These are phyloP conservation scores for Viola pubescens DNA, from an alignment of 441 rosid species.

Conservation along the genomic window DNA sequence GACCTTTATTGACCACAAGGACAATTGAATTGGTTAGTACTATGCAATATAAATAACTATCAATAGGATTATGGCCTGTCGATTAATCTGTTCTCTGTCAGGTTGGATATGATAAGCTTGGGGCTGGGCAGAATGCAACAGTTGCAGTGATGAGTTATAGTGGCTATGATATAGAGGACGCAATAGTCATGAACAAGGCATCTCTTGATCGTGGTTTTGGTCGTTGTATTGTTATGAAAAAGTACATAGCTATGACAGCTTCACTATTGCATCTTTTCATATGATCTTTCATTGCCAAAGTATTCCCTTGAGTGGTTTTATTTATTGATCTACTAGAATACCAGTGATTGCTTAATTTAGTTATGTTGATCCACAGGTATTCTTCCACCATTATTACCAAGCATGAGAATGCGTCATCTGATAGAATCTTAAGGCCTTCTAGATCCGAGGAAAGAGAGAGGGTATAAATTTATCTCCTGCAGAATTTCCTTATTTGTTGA, in stretches of 20 bases:
- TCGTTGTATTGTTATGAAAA: conserved; percentile 91
- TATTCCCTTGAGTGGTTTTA: conserved; percentile 1
- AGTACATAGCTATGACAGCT: conserved; percentile 30
- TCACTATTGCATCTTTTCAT: conserved; percentile 3
- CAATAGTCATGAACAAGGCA: conserved; percentile 95
- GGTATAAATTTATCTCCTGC: conserved; percentile 29
- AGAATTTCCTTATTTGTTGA: neutral
- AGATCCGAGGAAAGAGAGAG: conserved; percentile 64
- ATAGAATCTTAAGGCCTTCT: conserved; percentile 64
- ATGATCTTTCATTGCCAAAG: neutral
- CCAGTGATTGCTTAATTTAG: conserved; percentile 12
- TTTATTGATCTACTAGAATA: neutral
- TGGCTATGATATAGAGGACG: conserved; percentile 99
- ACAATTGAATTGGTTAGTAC: conserved; percentile 78
- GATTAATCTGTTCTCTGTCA: conserved; percentile 34
- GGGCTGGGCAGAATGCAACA: conserved; percentile 99
- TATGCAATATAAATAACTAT: conserved; percentile 4
- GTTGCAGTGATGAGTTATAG: conserved; percentile 96
- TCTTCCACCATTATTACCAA: conserved; percentile 34
- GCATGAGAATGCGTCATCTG: conserved; percentile 40
- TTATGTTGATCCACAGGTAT: conserved; percentile 36
- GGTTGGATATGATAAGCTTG: conserved; percentile 96
- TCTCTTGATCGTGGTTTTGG: conserved; percentile 99
- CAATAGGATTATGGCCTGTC: conserved; percentile 11
- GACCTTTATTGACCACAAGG: conserved; percentile 86